phyloP scores from a whole-genome alignment of 2,329 filamentous ascomycete species.

The Bipolaris sorokiniana region DNA sequence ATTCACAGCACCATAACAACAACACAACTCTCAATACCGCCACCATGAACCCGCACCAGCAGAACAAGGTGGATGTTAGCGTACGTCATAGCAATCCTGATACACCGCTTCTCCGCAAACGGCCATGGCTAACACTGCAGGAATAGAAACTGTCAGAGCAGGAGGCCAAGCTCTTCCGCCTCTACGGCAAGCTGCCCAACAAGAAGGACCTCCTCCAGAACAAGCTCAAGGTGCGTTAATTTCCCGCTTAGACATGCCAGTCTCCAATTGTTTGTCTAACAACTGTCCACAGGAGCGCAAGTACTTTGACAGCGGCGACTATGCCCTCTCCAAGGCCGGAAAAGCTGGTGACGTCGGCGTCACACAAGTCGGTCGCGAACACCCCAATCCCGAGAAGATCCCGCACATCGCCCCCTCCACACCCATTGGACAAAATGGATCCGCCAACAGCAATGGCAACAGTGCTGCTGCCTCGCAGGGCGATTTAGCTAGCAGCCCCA shows the following conservation, averaged over 20 bases:
- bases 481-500: conserved; percentile 71
- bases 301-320: conserved; percentile 97
- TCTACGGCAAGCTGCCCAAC: conserved; percentile 97
- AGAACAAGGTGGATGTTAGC: conserved; percentile 97
- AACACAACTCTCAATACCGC: conserved; percentile 19
- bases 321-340: conserved; percentile 94
- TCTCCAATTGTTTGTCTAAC: conserved; percentile 11
- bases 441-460: conserved; percentile 36
- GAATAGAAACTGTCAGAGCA: conserved; percentile 85
- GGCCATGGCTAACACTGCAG: conserved; percentile 26
- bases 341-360: conserved; percentile 94
- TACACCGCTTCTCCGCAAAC: conserved; percentile 8
- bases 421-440: conserved; percentile 50
- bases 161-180: conserved; percentile 93
- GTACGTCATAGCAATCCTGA: conserved; percentile 63
- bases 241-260: not conserved
- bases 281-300: conserved; percentile 71
- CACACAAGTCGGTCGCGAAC: conserved; percentile 90
- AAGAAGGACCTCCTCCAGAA: conserved; percentile 97
- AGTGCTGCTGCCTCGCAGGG: conserved; percentile 44
- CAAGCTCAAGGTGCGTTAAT: conserved; percentile 75
- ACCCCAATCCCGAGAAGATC: conserved; percentile 94
- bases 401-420: conserved; percentile 78
- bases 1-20: conserved; percentile 5
- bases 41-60: conserved; percentile 91